These are phyloP conservation scores for Mortierella sp. DNA, from an alignment of 371 early-diverging fungal genomes.

Conservation along the genomic window DNA sequence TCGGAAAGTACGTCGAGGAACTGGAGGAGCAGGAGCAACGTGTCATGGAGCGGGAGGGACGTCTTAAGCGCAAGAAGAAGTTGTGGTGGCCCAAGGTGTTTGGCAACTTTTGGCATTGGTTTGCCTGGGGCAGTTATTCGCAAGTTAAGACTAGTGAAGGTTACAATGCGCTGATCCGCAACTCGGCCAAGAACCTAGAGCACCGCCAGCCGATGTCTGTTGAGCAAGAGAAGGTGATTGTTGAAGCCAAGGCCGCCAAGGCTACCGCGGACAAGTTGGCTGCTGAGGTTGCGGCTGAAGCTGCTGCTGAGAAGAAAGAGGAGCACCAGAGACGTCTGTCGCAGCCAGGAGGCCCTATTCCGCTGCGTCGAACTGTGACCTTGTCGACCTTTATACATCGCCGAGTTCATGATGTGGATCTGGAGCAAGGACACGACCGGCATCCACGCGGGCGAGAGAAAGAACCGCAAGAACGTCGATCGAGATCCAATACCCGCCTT, in stretches of 20 bases:
- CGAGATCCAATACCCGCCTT: conserved; percentile 29
- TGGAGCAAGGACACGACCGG: conserved; percentile 29
- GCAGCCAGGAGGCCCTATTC: conserved; percentile 25
- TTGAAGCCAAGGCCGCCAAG: conserved; percentile 50
- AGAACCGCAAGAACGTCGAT: conserved; percentile 12
- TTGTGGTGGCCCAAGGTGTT: conserved; percentile 69
- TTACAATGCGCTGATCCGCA: conserved; percentile 26
- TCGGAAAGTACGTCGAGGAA: conserved; percentile 61
- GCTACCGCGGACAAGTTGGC: conserved; percentile 44
- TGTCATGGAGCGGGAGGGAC: conserved; percentile 30
- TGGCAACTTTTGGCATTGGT: conserved; percentile 67
- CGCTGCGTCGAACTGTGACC: conserved; percentile 36
- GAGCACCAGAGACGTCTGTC: conserved; percentile 49
- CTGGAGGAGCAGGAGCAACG: conserved; percentile 45
- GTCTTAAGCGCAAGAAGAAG: conserved; percentile 57
- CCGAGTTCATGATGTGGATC: conserved; percentile 3
- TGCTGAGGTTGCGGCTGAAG: conserved; percentile 40
- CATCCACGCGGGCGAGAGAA: neutral
- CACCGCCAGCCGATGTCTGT: conserved; percentile 34
- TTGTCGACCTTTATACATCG: conserved; percentile 30
- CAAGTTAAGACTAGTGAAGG: conserved; percentile 54
- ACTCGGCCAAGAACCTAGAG: conserved; percentile 50
- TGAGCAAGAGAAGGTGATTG: conserved; percentile 45
- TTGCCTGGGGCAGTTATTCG: conserved; percentile 63
- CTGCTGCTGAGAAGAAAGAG: conserved; percentile 55